Base-by-base conservation (phyloP, 1,284 basidiomycete genomes). In the Coniferiporia sulphurascens region DNA sequence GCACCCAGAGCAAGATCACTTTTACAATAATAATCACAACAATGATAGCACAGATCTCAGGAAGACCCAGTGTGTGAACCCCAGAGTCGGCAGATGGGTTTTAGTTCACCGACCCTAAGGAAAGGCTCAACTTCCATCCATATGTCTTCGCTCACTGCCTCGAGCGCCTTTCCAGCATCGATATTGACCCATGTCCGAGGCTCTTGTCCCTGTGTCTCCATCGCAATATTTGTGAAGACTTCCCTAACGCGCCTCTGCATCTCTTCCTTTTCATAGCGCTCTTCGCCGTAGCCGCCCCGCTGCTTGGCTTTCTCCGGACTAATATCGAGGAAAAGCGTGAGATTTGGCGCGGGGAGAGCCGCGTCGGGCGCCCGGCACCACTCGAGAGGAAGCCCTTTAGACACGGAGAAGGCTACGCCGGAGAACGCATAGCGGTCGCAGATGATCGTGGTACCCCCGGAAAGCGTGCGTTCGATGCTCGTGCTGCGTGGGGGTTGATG, bases 391-490 rank as follows among this genome's bases (percentile, higher is more conserved):
- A 77, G 73, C 50, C 78, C 83, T 72, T 98, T 98, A 52, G 94
- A 86, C 4, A 87, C 84, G 1, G 93, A 93, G 74, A 98, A 99
- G 1, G 95, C 95, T 64, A 96, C 90, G 0, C 96, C 97, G 1
- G 95, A 98, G 73, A 98, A 99, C 0, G 95, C 93, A 71, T 99
- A 99, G 41, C 97, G 84, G 72, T 99, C 96, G 67, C 92, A 93
- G 35, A 99, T 76, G 67, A 99, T 77, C 0, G 83, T 82, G 6
- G 84, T 87, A 0, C 95, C 95, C 0, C 75, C 69, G 0, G 73
- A 73, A 10, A 98, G 78, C 21, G 84, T 75, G 5, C 74, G 69
- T 56, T 83, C 76, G 53, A 95, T 93, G 0, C 76, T 77, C 8
- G 84, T 74, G 17, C 93, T 95, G 64, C 17, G 34, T 6, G 12